phyloP scores from a whole-genome alignment of 2,329 filamentous ascomycete species.

The Colletotrichum truncatum region DNA sequence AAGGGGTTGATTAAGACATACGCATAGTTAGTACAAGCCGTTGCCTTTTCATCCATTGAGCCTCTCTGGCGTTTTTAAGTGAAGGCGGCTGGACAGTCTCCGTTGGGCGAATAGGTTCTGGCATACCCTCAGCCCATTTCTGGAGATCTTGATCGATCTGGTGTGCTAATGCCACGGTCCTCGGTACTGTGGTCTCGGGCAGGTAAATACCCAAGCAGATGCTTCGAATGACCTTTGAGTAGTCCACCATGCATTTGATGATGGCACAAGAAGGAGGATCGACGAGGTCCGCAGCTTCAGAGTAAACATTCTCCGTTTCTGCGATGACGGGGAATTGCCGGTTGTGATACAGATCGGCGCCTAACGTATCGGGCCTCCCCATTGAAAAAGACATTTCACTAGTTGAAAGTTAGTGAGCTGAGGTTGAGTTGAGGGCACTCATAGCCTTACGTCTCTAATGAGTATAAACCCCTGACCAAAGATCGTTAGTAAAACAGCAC shows the following conservation, averaged over 20 bases:
- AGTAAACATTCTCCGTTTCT: slow-evolving; percentile 16
- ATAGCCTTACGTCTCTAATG: slow-evolving; percentile 50
- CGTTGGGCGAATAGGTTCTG: slow-evolving; percentile 34
- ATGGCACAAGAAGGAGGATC: slow-evolving; percentile 39
- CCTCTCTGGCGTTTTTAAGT: slow-evolving; percentile 30
- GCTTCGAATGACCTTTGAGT: slow-evolving; percentile 37
- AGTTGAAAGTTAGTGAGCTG: neutral
- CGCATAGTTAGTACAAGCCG: slow-evolving; percentile 36
- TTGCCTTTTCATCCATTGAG: slow-evolving; percentile 39
- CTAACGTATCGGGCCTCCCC: slow-evolving; percentile 57
- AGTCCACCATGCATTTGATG: slow-evolving; percentile 38
- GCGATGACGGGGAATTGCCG: slow-evolving; percentile 41
- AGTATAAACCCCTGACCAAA: slow-evolving; percentile 51
- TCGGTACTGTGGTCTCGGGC: slow-evolving; percentile 29
- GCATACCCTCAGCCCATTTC: slow-evolving; percentile 34
- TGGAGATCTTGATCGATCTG: slow-evolving; percentile 36
- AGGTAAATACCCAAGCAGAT: slow-evolving; percentile 37
- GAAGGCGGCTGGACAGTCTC: slow-evolving; percentile 22
- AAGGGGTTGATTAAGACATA: slow-evolving; percentile 8
- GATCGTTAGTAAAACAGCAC: neutral
- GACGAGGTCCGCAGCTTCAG: slow-evolving; percentile 21
- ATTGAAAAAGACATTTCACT: slow-evolving; percentile 58
- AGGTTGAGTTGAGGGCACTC: neutral
- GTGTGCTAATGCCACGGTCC: slow-evolving; percentile 34
- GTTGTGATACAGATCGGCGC: slow-evolving; percentile 58